A percentile compares a stretch with the other conserved stretches of the same genome.
Conservation (phyloP, 2,329 filamentous ascomycete genomes). For the Cryphonectria parasitica region DNA sequence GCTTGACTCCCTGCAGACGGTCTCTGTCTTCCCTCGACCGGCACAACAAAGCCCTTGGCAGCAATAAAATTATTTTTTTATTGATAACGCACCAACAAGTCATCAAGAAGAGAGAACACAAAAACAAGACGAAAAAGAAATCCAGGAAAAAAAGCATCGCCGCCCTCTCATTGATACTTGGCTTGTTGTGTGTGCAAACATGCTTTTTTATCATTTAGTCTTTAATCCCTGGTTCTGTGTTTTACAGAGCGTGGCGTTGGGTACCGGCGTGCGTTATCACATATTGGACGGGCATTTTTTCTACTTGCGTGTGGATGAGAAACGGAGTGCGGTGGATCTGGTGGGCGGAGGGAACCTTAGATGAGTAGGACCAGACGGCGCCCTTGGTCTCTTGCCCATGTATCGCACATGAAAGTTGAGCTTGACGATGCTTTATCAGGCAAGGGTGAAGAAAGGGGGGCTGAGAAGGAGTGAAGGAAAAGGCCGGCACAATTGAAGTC, state of each 20-base stretch:
- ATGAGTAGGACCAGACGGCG: background rate
- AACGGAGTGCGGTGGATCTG: background rate
- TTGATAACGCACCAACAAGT: constrained; percentile 18
- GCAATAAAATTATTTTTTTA: constrained; percentile 41
- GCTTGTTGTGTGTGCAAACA: background rate
- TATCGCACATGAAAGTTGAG: background rate
- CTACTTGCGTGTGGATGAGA: background rate
- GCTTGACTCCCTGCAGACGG: constrained; percentile 76
- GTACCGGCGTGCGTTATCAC: constrained; percentile 1
- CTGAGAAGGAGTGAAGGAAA: background rate
- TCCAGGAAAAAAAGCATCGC: background rate
- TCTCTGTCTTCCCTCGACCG: constrained; percentile 85
- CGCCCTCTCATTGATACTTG: background rate
- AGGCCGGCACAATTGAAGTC: constrained; percentile 9
- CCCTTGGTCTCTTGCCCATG: background rate
- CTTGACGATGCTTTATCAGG: constrained; percentile 5
- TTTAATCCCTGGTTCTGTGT: constrained; percentile 23
- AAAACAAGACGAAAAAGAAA: background rate
- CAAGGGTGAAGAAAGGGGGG: too few relatives aligned
- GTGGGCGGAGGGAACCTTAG: constrained; percentile 8
- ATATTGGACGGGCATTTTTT: background rate
- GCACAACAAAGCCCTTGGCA: constrained; percentile 67
- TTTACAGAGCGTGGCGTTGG: constrained; percentile 38
- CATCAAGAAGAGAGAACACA: constrained; percentile 2
- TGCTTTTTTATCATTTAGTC: constrained; percentile 4